Conservation (phyloP, 257 asterid species). For the Haberlea rhodopensis region DNA sequence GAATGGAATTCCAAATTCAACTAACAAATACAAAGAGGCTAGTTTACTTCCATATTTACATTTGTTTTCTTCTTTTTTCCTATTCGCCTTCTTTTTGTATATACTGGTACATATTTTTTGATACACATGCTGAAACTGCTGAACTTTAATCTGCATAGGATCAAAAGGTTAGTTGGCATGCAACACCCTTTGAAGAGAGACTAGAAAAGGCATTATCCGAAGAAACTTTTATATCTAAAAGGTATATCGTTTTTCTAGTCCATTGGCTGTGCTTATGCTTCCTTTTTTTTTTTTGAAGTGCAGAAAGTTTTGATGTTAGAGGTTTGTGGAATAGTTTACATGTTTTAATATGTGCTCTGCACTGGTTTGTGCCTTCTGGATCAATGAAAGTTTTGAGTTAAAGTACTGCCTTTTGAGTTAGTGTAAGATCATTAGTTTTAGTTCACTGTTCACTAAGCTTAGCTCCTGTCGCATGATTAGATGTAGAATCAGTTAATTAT, state of each 20-base stretch:
- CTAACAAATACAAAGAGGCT: constrained; percentile 95
- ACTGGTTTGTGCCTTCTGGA: background rate
- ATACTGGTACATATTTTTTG: background rate
- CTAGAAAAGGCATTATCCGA: constrained; percentile 90
- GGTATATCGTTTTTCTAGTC: constrained; percentile 40
- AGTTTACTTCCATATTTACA: constrained; percentile 18
- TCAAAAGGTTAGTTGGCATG: constrained; percentile 94
- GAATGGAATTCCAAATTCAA: constrained; percentile 92
- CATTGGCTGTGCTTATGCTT: background rate
- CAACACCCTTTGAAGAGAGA: constrained; percentile 95
- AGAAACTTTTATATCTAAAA: constrained; percentile 59
- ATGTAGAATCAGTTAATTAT: too few species aligned
- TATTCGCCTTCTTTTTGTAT: background rate
- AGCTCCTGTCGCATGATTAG: background rate
- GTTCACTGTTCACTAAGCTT: background rate
- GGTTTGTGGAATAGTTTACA: background rate
- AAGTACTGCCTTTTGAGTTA: background rate
- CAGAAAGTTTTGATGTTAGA: background rate
- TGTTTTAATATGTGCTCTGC: background rate
- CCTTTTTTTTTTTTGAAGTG: constrained; percentile 4
- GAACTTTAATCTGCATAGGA: constrained; percentile 38
- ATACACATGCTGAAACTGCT: constrained; percentile 4
- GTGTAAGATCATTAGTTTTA: background rate
- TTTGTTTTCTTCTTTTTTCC: background rate
- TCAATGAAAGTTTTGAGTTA: background rate